Percentiles rank a stretch among this genome's conserved stretches.
phyloP scores from a whole-genome alignment of 2,329 filamentous ascomycete genomes.

The Calonectria fujianensis region DNA sequence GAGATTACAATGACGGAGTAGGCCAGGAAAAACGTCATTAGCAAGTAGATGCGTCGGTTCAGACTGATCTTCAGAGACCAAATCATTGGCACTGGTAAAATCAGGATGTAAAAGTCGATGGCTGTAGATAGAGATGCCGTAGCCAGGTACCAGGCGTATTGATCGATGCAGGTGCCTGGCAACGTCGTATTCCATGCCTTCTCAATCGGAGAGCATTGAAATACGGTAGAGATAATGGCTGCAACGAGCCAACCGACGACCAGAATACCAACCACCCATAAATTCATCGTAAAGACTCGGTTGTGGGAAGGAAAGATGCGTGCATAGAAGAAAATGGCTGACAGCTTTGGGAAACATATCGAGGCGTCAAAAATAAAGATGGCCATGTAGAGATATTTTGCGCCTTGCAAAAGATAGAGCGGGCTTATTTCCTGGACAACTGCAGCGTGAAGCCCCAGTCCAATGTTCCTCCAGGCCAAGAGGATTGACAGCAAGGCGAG shows the following conservation, averaged over 20 bases:
- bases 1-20: conserved; percentile 23
- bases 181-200: conserved; percentile 10
- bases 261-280: conserved; percentile 8
- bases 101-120: conserved; percentile 19
- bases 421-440: conserved; percentile 8
- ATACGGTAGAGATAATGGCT: neutral
- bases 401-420: neutral
- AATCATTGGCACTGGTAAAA: conserved; percentile 13
- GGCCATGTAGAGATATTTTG: conserved; percentile 19
- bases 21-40: conserved; percentile 15
- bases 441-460: conserved; percentile 1
- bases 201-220: conserved; percentile 18
- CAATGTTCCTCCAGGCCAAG: conserved; percentile 11
- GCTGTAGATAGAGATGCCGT: conserved; percentile 9
- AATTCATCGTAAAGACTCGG: conserved; percentile 1
- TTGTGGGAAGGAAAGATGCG: conserved; percentile 20
- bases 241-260: conserved; percentile 4
- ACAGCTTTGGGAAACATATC: conserved; percentile 6
- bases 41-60: conserved; percentile 3
- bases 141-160: conserved; percentile 4
- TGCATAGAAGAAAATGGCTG: conserved; percentile 15
- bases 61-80: conserved; percentile 8
- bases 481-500: neutral
- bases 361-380: conserved; percentile 20
- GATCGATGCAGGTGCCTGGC: neutral